Conservation (phyloP, 495 filamentous ascomycete genomes). For the Pyrenula massariospora region DNA sequence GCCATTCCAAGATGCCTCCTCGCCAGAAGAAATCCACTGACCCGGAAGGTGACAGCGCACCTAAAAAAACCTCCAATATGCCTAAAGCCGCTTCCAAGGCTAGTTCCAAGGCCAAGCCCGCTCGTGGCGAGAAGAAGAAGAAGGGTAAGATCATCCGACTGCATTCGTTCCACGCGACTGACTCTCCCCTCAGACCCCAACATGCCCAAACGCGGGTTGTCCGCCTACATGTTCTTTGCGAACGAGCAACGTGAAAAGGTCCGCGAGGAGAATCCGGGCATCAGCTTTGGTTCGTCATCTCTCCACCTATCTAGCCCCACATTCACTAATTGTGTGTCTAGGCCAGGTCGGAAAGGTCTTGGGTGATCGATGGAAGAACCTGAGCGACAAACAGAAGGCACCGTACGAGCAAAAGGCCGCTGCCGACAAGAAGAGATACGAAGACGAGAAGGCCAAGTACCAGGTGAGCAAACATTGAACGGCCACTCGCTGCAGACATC, state of each 20-base stretch:
- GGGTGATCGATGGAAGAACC: conserved; percentile 94
- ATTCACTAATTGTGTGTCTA: conserved; percentile 17
- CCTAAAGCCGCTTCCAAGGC: conserved; percentile 52
- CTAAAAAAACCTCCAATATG: conserved; percentile 40
- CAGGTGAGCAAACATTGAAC: conserved; percentile 43
- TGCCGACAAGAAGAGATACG: conserved; percentile 95
- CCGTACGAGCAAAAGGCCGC: conserved; percentile 95
- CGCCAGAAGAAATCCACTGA: background rate
- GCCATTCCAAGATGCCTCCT: background rate
- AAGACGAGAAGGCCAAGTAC: conserved; percentile 92
- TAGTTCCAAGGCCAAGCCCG: conserved; percentile 43
- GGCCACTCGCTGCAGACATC: background rate
- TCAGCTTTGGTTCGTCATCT: conserved; percentile 70
- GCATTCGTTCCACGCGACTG: background rate
- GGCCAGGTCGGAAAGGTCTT: conserved; percentile 96
- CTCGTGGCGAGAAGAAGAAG: conserved; percentile 56
- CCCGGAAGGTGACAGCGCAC: background rate
- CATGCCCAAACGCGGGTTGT: conserved; percentile 96
- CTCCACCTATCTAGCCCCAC: background rate
- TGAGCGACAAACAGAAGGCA: conserved; percentile 74
- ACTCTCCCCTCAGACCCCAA: conserved; percentile 66
- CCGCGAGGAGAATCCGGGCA: conserved; percentile 94
- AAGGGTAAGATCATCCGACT: conserved; percentile 73
- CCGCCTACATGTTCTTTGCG: conserved; percentile 99
- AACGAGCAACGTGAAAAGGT: conserved; percentile 98